These are phyloP conservation scores for Neophaeococcomyces aloes DNA, from an alignment of 2,329 filamentous ascomycete species.

Conservation along the genomic window DNA sequence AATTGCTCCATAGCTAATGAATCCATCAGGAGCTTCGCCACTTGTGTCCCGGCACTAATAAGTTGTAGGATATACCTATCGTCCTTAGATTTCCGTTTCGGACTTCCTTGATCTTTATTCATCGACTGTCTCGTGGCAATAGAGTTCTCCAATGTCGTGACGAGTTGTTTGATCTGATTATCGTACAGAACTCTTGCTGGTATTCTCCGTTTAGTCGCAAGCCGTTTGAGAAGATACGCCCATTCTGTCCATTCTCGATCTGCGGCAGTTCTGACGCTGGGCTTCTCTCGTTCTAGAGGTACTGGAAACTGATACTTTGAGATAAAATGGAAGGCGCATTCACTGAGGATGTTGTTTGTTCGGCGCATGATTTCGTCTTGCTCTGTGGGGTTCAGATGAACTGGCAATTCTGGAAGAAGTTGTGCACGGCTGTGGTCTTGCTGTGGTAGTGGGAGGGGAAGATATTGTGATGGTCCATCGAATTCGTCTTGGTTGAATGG, in stretches of 20 bases:
- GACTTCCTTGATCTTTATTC: constrained; percentile 42
- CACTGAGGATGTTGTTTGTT: constrained; percentile 75
- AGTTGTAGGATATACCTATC: constrained; percentile 80
- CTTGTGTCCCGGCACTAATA: constrained; percentile 76
- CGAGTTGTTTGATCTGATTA: constrained; percentile 82
- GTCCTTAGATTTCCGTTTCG: constrained; percentile 64
- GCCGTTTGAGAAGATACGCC: constrained; percentile 75
- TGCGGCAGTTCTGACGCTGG: constrained; percentile 60
- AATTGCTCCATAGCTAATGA: constrained; percentile 72
- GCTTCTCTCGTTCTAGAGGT: constrained; percentile 70
- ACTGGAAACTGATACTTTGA: constrained; percentile 87
- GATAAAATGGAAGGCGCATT: constrained; percentile 81
- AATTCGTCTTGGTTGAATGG: constrained; percentile 81
- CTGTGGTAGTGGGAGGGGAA: constrained; percentile 60
- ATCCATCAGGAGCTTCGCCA: constrained; percentile 79
- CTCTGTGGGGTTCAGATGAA: constrained; percentile 71
- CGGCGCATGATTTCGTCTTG: constrained; percentile 70
- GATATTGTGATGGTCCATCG: constrained; percentile 73
- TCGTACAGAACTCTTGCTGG: constrained; percentile 76
- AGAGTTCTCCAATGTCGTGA: constrained; percentile 79
- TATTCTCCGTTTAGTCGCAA: constrained; percentile 77
- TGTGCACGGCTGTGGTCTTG: constrained; percentile 67
- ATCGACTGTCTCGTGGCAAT: constrained; percentile 57
- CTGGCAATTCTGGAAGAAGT: constrained; percentile 70
- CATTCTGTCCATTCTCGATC: constrained; percentile 87